These are phyloP conservation scores for Termitomyces heimii DNA, from an alignment of 768 basidiomycete species.

Conservation along the genomic window DNA sequence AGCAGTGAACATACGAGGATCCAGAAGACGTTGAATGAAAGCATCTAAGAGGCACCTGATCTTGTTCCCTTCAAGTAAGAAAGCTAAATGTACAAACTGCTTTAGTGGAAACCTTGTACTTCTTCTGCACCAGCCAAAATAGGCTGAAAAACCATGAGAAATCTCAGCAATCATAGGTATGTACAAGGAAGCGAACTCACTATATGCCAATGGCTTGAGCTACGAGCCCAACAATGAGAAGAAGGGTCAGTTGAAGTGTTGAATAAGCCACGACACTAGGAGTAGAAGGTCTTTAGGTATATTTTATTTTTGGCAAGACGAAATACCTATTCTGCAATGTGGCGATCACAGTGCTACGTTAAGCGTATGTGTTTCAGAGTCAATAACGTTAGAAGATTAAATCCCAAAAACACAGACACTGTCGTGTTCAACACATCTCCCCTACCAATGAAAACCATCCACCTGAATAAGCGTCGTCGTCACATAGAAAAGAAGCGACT, in stretches of 20 bases:
- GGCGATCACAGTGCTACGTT: conserved; percentile 55
- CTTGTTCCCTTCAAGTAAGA: neutral
- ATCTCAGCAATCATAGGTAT: neutral
- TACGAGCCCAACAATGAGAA: conserved; percentile 61
- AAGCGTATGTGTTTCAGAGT: neutral
- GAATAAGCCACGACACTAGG: conserved; percentile 64
- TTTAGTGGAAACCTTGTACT: conserved; percentile 59
- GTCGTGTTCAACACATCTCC: conserved; percentile 74
- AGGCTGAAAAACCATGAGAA: conserved; percentile 26
- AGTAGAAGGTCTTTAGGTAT: neutral
- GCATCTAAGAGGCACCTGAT: conserved; percentile 22
- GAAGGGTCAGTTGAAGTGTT: conserved; percentile 61
- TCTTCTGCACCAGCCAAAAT: conserved; percentile 68
- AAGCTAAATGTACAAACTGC: conserved; percentile 27
- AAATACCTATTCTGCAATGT: conserved; percentile 65
- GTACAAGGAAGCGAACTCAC: conserved; percentile 28
- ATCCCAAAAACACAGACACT: conserved; percentile 42
- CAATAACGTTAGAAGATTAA: too few species aligned
- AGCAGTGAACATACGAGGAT: conserved; percentile 42
- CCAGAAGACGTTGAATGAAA: conserved; percentile 51
- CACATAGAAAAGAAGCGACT: neutral
- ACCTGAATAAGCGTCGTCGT: neutral
- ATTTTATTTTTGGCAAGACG: neutral
- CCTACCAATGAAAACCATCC: conserved; percentile 28
- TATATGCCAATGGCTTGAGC: conserved; percentile 65